Percentiles rank a stretch among this genome's conserved stretches.
Evolutionary conservation across 306 rosid genomes (phyloP).

Genomic region (Corylus avellana): DNA sequence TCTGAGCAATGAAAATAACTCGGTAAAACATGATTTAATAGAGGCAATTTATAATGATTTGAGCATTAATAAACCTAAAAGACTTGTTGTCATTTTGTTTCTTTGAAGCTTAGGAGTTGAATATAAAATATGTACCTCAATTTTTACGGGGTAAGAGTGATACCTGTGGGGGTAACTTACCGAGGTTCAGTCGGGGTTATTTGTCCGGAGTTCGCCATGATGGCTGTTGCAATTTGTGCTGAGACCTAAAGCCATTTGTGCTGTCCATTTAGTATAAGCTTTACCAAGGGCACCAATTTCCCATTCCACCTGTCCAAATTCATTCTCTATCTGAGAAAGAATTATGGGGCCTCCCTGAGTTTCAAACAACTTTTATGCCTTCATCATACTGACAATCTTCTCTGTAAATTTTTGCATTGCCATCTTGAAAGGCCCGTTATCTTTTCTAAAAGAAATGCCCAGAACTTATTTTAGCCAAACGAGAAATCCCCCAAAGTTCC

Average conservation of each 20-base stretch:
- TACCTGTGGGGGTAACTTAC: too few relatives aligned
- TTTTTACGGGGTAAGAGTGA: too few relatives aligned
- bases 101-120: too few relatives aligned
- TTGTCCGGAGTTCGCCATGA: too few relatives aligned
- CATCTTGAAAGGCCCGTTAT: conserved; percentile 91
- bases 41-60: too few relatives aligned
- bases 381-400: conserved; percentile 83
- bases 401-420: conserved; percentile 84
- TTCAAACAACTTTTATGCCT: conserved; percentile 77
- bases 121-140: too few relatives aligned
- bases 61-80: too few relatives aligned
- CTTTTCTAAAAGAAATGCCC: conserved; percentile 82
- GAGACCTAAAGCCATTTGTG: conserved; percentile 88
- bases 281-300: conserved; percentile 87
- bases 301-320: conserved; percentile 91
- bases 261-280: conserved; percentile 85
- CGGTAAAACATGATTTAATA: too few relatives aligned
- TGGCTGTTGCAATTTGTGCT: too few relatives aligned
- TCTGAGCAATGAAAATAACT: too few relatives aligned
- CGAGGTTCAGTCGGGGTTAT: too few relatives aligned
- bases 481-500: conserved; percentile 99
- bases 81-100: too few relatives aligned
- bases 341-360: conserved; percentile 96
- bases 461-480: conserved; percentile 94
- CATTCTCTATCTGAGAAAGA: conserved; percentile 93